These are phyloP conservation scores for Mediolabrus comicus DNA, from an alignment of 108 stramenopile species.

Conservation along the genomic window DNA sequence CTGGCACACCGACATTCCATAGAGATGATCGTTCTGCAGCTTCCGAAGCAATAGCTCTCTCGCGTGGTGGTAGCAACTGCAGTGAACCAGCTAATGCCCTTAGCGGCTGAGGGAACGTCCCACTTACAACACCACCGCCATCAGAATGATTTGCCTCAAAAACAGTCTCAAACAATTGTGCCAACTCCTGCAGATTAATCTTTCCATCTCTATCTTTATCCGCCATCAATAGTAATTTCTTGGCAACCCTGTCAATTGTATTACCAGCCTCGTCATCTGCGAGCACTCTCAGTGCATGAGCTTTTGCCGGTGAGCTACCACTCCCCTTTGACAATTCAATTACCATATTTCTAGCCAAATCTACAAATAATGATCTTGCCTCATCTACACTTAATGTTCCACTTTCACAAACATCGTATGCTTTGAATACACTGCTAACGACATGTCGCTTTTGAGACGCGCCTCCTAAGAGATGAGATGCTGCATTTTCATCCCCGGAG, in stretches of 20 bases:
- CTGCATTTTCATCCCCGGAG: slow-evolving; percentile 49
- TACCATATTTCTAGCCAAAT: slow-evolving; percentile 54
- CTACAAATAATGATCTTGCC: slow-evolving; percentile 43
- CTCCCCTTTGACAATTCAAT: slow-evolving; percentile 39
- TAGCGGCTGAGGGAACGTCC: slow-evolving; percentile 55
- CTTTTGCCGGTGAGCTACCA: slow-evolving; percentile 26
- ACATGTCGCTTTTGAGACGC: slow-evolving; percentile 29
- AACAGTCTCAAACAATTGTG: slow-evolving; percentile 52
- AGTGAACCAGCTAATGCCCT: slow-evolving; percentile 56
- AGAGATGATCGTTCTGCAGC: slow-evolving; percentile 29
- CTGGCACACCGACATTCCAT: slow-evolving; percentile 59
- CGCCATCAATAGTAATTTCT: slow-evolving; percentile 50
- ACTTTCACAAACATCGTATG: slow-evolving; percentile 50
- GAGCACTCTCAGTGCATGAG: slow-evolving; percentile 53
- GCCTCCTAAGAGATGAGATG: slow-evolving; percentile 33
- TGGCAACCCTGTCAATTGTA: slow-evolving; percentile 56
- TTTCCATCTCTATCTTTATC: slow-evolving; percentile 51
- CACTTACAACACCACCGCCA: slow-evolving; percentile 1
- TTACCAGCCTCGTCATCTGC: slow-evolving; percentile 49
- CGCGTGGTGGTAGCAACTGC: slow-evolving; percentile 53
- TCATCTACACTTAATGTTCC: slow-evolving; percentile 48
- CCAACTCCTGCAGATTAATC: slow-evolving; percentile 46
- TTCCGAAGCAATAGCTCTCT: slow-evolving; percentile 29
- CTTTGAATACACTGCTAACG: slow-evolving; percentile 34
- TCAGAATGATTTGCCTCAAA: slow-evolving; percentile 29